These are phyloP conservation scores for Pichia sp. DNA, from an alignment of 1,139 yeast genomes.

Conservation along the genomic window DNA sequence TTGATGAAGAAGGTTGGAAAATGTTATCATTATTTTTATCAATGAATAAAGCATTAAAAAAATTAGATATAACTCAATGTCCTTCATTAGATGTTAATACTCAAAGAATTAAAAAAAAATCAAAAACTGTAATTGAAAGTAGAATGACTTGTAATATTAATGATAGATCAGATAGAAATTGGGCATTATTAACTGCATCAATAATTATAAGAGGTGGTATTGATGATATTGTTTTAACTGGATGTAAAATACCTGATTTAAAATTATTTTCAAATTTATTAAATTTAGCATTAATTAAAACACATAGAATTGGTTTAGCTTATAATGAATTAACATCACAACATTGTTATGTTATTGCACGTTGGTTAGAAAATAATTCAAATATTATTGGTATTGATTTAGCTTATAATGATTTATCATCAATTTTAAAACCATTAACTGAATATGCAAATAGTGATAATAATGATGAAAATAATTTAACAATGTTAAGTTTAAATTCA, in stretches of 20 bases:
- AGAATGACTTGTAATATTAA: slow-evolving; percentile 57
- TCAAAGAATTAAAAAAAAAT: slow-evolving; percentile 38
- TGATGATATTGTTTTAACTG: slow-evolving; percentile 65
- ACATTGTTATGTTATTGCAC: slow-evolving; percentile 46
- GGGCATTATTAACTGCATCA: slow-evolving; percentile 67
- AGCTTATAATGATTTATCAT: slow-evolving; percentile 60
- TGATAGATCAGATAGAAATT: slow-evolving; percentile 66
- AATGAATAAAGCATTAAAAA: slow-evolving; percentile 47
- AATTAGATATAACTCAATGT: slow-evolving; percentile 67
- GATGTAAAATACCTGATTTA: slow-evolving; percentile 58
- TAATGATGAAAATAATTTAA: slow-evolving; percentile 28
- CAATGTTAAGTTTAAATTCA: slow-evolving; percentile 46
- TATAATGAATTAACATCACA: slow-evolving; percentile 50
- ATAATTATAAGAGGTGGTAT: slow-evolving; percentile 63
- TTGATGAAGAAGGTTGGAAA: slow-evolving; percentile 66
- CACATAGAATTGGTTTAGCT: slow-evolving; percentile 60
- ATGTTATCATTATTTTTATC: slow-evolving; percentile 64
- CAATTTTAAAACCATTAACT: slow-evolving; percentile 47
- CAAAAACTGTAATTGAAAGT: slow-evolving; percentile 20
- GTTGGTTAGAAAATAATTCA: slow-evolving; percentile 38
- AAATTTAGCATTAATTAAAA: slow-evolving; percentile 47
- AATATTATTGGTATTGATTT: slow-evolving; percentile 50
- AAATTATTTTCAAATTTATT: slow-evolving; percentile 52
- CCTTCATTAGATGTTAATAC: slow-evolving; percentile 54
- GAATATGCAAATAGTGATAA: slow-evolving; percentile 29